Evolutionary conservation across 257 asterid species (phyloP), one percentile per base, ranked within the genome.

Genomic region (Henckelia pumila): DNA sequence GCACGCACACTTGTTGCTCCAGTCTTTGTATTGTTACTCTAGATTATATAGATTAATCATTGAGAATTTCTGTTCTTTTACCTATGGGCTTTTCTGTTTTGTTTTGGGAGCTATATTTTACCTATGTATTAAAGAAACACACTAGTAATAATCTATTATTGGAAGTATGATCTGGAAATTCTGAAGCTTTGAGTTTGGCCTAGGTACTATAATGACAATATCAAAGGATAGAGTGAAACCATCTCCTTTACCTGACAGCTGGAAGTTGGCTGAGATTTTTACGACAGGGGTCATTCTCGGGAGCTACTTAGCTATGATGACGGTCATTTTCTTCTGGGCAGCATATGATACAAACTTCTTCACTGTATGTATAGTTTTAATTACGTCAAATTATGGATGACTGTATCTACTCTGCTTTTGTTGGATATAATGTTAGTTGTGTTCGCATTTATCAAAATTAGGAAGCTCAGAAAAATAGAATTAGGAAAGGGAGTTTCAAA

Each of bases 171-270:
- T 21, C 8, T 30, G 53, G 50, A 19, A 32, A 61, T 61, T 61
- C 66, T 32, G n/a, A 61, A 4, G 13, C 8, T 32, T 16, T 40
- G 13, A 7, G 11, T 40, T 32, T 35, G 21, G 7, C 7, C 56
- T 22, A 63, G 68, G 68, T 40, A 63, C 68, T 53, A 63, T 63
- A 13, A 63, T 63, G 68, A 63, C 68, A 35, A 63, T 63, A 63
- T 63, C 68, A 5, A 63, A 63, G 68, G 68, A 63, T 37, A 40
- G 68, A 29, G 68, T 63, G 68, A 63, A 40, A 22, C 68, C 68
- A 63, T 63, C 68, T 63, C 68, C 68, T 37, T 63, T 63, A 63
- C 68, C 68, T 14, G 68, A 63, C 68, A 63, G 57, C 68, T 63
- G 68, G 68, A 63, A 63, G 56, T 33, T 63, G 26, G 24, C 68